Percentiles rank a stretch among this genome's conserved stretches.
phyloP scores from a whole-genome alignment of 345 rosid genomes.

The Gynandropsis gynandra region DNA sequence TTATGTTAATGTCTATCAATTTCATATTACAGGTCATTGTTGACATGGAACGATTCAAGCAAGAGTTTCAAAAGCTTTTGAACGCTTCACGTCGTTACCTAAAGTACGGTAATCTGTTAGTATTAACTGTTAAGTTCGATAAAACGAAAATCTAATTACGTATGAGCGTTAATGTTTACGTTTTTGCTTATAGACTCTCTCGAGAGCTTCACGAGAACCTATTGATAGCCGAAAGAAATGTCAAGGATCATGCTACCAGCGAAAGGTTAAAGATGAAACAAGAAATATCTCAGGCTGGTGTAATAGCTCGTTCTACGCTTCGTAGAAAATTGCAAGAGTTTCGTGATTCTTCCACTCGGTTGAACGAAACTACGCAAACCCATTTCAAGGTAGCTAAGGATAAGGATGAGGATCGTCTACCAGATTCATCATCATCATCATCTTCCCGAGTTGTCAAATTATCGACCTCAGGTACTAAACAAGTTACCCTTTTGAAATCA shows the following conservation, averaged over 20 bases:
- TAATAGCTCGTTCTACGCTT: slow-evolving; percentile 47
- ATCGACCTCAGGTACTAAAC: slow-evolving; percentile 35
- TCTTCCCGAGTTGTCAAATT: slow-evolving; percentile 26
- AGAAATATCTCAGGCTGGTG: slow-evolving; percentile 54
- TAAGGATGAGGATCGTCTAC: slow-evolving; percentile 9
- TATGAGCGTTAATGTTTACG: slow-evolving; percentile 5
- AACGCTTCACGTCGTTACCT: slow-evolving; percentile 42
- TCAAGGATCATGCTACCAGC: slow-evolving; percentile 40
- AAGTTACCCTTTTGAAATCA: neutral
- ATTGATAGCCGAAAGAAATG: slow-evolving; percentile 39
- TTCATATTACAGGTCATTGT: slow-evolving; percentile 46
- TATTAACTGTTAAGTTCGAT: neutral
- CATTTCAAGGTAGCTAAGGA: slow-evolving; percentile 20
- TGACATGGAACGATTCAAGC: slow-evolving; percentile 81
- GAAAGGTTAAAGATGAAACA: slow-evolving; percentile 42
- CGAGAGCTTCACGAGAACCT: slow-evolving; percentile 49
- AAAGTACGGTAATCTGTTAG: slow-evolving; percentile 32
- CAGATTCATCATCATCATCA: slow-evolving; percentile 24
- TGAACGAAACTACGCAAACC: slow-evolving; percentile 28
- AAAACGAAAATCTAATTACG: neutral
- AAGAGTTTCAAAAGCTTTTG: slow-evolving; percentile 44
- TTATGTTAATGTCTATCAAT: neutral
- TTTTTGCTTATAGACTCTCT: slow-evolving; percentile 43
- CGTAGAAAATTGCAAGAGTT: slow-evolving; percentile 57
- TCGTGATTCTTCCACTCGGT: slow-evolving; percentile 36